Base-by-base conservation (phyloP, 2,329 filamentous ascomycete species). In the Colletotrichum magnum region DNA sequence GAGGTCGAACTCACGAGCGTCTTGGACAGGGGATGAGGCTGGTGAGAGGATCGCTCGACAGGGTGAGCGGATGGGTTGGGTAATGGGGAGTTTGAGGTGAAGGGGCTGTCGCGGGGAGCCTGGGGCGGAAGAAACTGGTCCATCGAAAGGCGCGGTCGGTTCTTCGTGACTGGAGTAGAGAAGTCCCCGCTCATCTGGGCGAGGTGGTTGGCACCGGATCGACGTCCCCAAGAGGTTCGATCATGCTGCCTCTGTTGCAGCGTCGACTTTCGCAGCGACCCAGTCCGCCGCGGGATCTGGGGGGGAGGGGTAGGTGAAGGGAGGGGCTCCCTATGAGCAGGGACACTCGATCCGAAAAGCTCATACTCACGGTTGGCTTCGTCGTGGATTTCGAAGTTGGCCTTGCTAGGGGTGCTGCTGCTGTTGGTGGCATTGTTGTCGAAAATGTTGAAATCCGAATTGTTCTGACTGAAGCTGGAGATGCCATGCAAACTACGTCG, bases 1-100 rank as follows among this genome's bases (percentile, higher is more conserved):
- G 94, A 97, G 1, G 94, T 95, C 0, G 94, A 97, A 4, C 94
- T 94, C 0, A 93, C 97, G 73, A 98, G 85, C 0, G 94, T 93
- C 71, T 94, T 90, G 6, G 95, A 97, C 24, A 98, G 85, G 21
- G 95, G 95, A 78, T 98, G 95, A 18, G 93, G 88, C 73, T 90
- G 88, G 71, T 87, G 85, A 2, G 78, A 71, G 59, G 79, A 81
- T 51, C 77, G 80, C 18, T 85, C 86, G 56, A 85, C 73, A 54
- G 80, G 78, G 79, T 87, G 90, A 68, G 81, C 81, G 43, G 86
- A 87, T n/a, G 87, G 83, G 73, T 83, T 88, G 4, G 82, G 84
- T 65, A 88, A 79, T 72, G 85, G 81, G 4, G 82, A 81, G 61
- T 87, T 87, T 3, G 83, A 77, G 62, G 88, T 84, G 81, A 95